A percentile compares a stretch with the other conserved stretches of the same genome.
phyloP scores from a whole-genome alignment of 1,139 yeast genomes.

The Taphrina wiesneri region DNA sequence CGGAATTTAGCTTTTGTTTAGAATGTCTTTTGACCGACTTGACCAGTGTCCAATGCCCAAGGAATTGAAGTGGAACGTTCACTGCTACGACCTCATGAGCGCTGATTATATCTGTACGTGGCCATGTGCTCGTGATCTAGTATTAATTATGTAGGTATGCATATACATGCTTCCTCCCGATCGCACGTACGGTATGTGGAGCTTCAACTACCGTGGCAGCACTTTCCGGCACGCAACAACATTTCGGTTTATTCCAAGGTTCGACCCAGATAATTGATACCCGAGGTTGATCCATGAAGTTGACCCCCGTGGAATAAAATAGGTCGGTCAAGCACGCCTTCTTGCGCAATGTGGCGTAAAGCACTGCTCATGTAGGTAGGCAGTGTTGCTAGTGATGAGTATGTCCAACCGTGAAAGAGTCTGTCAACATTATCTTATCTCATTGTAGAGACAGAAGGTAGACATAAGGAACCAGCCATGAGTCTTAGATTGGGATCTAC shows the following conservation, averaged over 20 bases:
- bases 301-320: background rate
- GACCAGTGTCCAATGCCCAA: too few species aligned
- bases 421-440: background rate
- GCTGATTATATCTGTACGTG: too few species aligned
- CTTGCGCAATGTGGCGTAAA: background rate
- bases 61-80: too few species aligned
- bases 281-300: background rate
- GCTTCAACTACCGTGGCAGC: too few species aligned
- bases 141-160: too few species aligned
- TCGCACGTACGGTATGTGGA: too few species aligned
- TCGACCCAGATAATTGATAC: background rate
- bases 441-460: background rate
- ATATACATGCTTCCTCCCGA: too few species aligned
- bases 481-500: slow-evolving; percentile 24
- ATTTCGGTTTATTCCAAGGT: background rate
- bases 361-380: background rate
- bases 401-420: background rate
- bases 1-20: too few species aligned
- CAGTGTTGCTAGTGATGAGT: background rate
- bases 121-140: too few species aligned
- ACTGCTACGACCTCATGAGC: too few species aligned
- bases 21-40: too few species aligned
- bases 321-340: background rate
- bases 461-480: background rate
- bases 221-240: background rate